These are phyloP conservation scores for Blastocystis sp. DNA, from an alignment of 352 stramenopile genomes.

Conservation along the genomic window DNA sequence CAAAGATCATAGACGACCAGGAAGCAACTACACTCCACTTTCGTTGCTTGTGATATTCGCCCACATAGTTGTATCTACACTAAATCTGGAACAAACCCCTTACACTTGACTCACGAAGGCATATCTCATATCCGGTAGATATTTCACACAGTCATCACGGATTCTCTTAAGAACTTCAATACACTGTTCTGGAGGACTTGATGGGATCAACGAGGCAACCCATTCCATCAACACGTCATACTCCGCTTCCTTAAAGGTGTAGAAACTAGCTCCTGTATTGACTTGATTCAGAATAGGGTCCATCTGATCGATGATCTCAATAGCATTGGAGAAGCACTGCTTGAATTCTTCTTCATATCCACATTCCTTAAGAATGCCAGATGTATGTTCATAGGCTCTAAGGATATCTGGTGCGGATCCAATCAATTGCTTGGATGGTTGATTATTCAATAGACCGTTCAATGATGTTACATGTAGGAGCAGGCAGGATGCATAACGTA, in stretches of 20 bases:
- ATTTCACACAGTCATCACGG: constrained; percentile 29
- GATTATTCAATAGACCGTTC: neutral
- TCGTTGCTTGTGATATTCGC: neutral
- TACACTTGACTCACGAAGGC: constrained; percentile 23
- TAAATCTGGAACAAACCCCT: neutral
- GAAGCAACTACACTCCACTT: neutral
- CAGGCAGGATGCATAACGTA: constrained; percentile 8
- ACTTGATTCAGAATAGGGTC: neutral
- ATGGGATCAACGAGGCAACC: neutral
- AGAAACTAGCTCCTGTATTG: neutral
- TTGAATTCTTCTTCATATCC: neutral
- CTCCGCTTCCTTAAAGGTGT: constrained; percentile 44
- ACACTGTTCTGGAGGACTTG: neutral
- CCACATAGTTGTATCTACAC: constrained; percentile 29
- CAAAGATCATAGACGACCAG: constrained; percentile 23
- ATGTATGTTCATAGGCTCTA: constrained; percentile 24
- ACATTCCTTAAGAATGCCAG: neutral
- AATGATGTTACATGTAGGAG: constrained; percentile 6
- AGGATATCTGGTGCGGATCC: constrained; percentile 2
- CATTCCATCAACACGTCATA: constrained; percentile 54
- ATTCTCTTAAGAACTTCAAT: neutral
- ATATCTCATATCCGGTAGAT: constrained; percentile 28
- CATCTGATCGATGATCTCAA: constrained; percentile 3
- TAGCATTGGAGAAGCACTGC: constrained; percentile 32
- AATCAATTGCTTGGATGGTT: neutral